These are phyloP conservation scores for Yarrowia sp. DNA, from an alignment of 805 yeast genomes.

Conservation along the genomic window DNA sequence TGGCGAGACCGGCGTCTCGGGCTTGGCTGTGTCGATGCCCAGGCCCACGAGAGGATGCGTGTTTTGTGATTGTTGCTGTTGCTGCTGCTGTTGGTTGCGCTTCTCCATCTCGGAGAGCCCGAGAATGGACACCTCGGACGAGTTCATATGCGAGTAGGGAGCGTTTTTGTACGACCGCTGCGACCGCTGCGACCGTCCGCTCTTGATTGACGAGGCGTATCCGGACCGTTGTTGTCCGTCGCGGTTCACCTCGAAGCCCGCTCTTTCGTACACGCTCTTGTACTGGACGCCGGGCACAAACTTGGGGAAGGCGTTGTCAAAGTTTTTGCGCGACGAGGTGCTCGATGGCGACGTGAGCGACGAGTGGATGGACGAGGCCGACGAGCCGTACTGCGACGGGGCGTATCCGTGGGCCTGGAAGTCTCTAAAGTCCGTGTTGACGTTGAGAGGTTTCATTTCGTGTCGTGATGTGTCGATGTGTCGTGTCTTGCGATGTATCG, in stretches of 20 bases:
- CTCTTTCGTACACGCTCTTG: conserved; percentile 43
- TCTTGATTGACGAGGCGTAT: neutral
- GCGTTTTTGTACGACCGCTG: neutral
- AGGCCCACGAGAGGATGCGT: neutral
- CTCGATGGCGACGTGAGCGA: neutral
- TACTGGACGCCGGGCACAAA: conserved; percentile 38
- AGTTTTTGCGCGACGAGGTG: conserved; percentile 27
- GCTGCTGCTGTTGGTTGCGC: neutral
- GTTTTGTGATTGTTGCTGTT: neutral
- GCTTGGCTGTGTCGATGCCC: conserved; percentile 5
- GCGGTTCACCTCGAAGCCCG: conserved; percentile 42
- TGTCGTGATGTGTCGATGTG: neutral
- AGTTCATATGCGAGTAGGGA: conserved; percentile 11
- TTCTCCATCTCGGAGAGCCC: neutral
- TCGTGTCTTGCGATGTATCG: neutral
- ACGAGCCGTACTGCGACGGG: neutral
- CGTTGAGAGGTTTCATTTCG: neutral
- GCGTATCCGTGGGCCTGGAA: neutral
- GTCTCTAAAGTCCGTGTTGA: neutral
- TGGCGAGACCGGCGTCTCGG: neutral
- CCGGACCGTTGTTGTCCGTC: neutral
- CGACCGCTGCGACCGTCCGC: neutral
- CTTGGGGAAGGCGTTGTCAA: conserved; percentile 42
- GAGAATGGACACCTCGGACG: conserved; percentile 13
- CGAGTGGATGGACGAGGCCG: conserved; percentile 11